Conservation (phyloP, 352 stramenopile genomes). For the Plasmopara halstedii region DNA sequence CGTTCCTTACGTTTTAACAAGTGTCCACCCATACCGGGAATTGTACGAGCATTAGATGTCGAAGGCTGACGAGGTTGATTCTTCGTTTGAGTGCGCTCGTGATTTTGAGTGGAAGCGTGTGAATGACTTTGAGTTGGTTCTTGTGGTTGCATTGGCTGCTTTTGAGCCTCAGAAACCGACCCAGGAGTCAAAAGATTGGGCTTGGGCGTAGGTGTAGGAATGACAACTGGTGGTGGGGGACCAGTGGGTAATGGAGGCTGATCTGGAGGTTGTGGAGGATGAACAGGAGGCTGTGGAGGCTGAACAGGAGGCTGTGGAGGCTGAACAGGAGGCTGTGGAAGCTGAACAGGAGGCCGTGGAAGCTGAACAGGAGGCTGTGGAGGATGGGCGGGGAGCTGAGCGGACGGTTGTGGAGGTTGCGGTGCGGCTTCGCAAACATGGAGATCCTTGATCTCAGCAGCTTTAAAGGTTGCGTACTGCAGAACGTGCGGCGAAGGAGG, state of each 20-base stretch:
- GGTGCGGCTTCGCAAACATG: constrained; percentile 71
- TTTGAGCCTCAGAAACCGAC: constrained; percentile 35
- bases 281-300: constrained; percentile 7
- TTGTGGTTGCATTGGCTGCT: constrained; percentile 10
- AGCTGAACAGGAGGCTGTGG: constrained; percentile 6
- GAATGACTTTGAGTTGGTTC: constrained; percentile 3
- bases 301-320: constrained; percentile 2
- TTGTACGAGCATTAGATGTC: constrained; percentile 34
- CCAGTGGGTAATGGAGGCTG: constrained; percentile 20
- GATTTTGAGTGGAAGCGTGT: background rate
- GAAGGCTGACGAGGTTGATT: constrained; percentile 10
- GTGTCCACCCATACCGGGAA: constrained; percentile 76
- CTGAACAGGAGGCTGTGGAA: constrained; percentile 5
- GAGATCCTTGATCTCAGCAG: constrained; percentile 78
- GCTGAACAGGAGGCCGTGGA: constrained; percentile 6
- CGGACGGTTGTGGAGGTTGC: constrained; percentile 3
- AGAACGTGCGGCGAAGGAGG: constrained; percentile 66
- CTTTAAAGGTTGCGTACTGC: constrained; percentile 79
- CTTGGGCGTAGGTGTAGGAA: constrained; percentile 12
- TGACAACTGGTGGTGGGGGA: constrained; percentile 7
- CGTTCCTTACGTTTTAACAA: constrained; percentile 75
- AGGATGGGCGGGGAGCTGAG: too few species aligned
- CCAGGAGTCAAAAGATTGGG: constrained; percentile 48
- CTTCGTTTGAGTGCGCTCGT: constrained; percentile 3
- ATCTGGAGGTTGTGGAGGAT: constrained; percentile 1